Conservation (phyloP, 768 basidiomycete genomes). For the Suillus bovinus region DNA sequence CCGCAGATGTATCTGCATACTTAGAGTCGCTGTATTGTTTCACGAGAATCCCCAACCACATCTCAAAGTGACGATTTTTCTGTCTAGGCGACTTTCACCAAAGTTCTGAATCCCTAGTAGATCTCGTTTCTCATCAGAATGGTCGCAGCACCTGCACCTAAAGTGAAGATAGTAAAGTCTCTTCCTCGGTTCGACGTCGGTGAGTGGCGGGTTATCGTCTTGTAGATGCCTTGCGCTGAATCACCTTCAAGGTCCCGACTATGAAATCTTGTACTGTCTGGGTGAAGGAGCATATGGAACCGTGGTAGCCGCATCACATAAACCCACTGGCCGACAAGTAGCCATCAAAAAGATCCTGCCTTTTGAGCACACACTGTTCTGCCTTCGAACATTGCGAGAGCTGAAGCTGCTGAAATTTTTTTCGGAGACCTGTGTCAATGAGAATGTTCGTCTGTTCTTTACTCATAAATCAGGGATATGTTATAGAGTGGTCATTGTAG, state of each 20-base stretch:
- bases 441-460: constrained; percentile 54
- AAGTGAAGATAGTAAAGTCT: constrained; percentile 54
- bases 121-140: constrained; percentile 4
- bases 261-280: constrained; percentile 70
- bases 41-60: constrained; percentile 1
- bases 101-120: not conserved
- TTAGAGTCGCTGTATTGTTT: not conserved
- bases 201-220: constrained; percentile 27
- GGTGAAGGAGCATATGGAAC: constrained; percentile 91
- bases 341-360: constrained; percentile 96
- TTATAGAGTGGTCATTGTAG: constrained; percentile 36
- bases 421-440: constrained; percentile 76
- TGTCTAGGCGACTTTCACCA: too few species aligned
- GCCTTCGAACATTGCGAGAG: constrained; percentile 85
- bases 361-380: constrained; percentile 93
- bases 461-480: constrained; percentile 5
- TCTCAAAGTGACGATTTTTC: not conserved
- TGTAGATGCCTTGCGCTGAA: constrained; percentile 10
- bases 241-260: constrained; percentile 57
- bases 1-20: not conserved
- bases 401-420: constrained; percentile 89
- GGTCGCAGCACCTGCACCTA: constrained; percentile 13
- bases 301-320: constrained; percentile 86
- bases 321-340: constrained; percentile 77
- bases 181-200: constrained; percentile 76